phyloP scores from a whole-genome alignment of 768 basidiomycete genomes.

The Amanita rubescens region DNA sequence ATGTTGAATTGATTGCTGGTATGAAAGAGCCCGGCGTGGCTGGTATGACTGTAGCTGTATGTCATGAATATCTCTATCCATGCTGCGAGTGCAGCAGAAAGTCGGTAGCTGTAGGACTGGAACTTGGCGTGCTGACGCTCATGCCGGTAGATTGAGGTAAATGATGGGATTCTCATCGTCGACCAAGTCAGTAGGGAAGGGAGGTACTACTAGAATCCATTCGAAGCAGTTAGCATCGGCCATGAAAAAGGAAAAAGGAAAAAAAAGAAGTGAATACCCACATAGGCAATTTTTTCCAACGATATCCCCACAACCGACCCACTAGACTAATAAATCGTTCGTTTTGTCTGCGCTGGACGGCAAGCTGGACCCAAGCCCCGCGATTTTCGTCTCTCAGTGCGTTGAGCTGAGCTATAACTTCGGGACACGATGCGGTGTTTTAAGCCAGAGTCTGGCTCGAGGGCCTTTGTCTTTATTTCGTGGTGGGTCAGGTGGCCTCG shows the following conservation, averaged over 20 bases:
- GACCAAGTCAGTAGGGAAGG: conserved; percentile 45
- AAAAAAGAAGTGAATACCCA: conserved; percentile 31
- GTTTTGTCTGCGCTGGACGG: conserved; percentile 49
- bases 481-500: conserved; percentile 76
- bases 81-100: conserved; percentile 24
- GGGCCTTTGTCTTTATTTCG: conserved; percentile 80
- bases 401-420: conserved; percentile 58
- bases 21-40: conserved; percentile 38
- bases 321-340: conserved; percentile 55
- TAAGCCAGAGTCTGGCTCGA: conserved; percentile 69
- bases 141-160: conserved; percentile 60
- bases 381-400: conserved; percentile 71
- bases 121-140: conserved; percentile 41
- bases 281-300: conserved; percentile 51
- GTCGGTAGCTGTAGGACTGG: conserved; percentile 47
- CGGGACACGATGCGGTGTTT: conserved; percentile 74
- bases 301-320: conserved; percentile 54
- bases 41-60: conserved; percentile 21
- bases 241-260: conserved; percentile 1
- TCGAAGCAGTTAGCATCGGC: not conserved
- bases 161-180: conserved; percentile 62
- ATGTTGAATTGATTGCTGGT: conserved; percentile 57
- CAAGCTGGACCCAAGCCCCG: conserved; percentile 50
- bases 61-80: conserved; percentile 11
- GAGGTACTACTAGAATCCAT: conserved; percentile 35